Base-by-base conservation (phyloP, 176 grass and related monocot species). In the Triticum monococcum region DNA sequence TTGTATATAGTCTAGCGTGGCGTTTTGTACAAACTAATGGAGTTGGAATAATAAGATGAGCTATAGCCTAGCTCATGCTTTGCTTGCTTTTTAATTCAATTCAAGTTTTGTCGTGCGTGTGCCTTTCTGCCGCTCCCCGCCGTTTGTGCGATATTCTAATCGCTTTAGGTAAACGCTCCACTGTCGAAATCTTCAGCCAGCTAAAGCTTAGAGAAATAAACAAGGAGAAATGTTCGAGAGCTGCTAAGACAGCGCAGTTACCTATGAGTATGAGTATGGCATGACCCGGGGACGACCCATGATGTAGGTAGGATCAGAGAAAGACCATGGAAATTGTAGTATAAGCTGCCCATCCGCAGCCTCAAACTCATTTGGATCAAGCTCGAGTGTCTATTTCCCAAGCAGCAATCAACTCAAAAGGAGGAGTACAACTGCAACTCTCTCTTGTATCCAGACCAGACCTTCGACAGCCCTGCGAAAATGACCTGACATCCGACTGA, bases 1-100 rank as follows among this genome's bases (percentile, higher is more conserved):
- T 59, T 59, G 56, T 68, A 79, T 24, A 90, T 84, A 83, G 11
- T 35, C 85, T 43, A 87, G 64, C 60, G 70, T 66, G 33, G 54
- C 46, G 24, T 66, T 24, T 78, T 89, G 88, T 89, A 77, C 36
- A 86, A 71, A 59, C 20, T 22, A 59, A 77, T 63, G 61, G 63
- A 43, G 38, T 0, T 64, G n/a, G 11, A 88, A 86, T 86, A 82
- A 77, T 86, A 82, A 77, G 57, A 26, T 50, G 35, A 24, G n/a
- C 22, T 65, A 52, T 46, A 41, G 35, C 69, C 20, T 46, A 74
- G 71, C 71, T 82, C 64, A 16, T 5, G 84, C 20, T 33, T 33
- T 63, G 71, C 71, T 31, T 38, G 1, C 6, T 5, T 68, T 56
- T 3, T 20, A 4, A 10, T 33, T 64, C 9, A 30, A 30, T n/a